Evolutionary conservation across 75 land plant species (phyloP), one percentile per base, ranked within the genome.

Genomic region (Sequoia sempervirens): DNA sequence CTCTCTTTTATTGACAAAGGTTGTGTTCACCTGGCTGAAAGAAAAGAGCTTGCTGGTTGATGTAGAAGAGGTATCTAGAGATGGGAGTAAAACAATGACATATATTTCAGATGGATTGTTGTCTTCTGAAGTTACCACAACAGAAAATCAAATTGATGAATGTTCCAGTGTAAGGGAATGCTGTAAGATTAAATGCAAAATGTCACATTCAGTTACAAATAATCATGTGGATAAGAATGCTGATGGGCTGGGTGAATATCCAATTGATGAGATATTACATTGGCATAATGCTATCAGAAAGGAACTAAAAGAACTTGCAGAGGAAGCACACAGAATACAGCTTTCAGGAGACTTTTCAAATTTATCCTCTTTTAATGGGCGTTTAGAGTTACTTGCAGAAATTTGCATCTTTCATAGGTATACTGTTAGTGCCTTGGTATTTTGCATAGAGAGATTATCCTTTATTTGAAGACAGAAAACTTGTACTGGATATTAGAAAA

Each of bases 341-440:
- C 80, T 86, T 82, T 83, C 90, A 76, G 90, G 90, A 80, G 89
- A 91, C 73, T 91, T 90, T 78, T 87, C 92, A 76, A 88, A 90
- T 84, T 84, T 94, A 83, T 84, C 89, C 28, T 69, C 84, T 23
- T 88, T 95, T 74, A 89, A 89, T 66, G 85, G 85, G 76, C 91
- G 94, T 74, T 83, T 96, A 81, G 88, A 94, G 50, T 94, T 94
- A 81, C 84, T 96, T 83, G 91, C 93, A 28, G 93, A 96, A 80
- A 91, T 96, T 26, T 94, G 93, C 83, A 90, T 89, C 23, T 96
- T 90, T 87, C 94, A 96, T 87, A 94, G 98, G 98, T 94, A 83
- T 68, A 61, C 34, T 85, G 78, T 84, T 56, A 23, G 75, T 54
- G 18, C 10, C 30, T 53, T 18, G n/a, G 68, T 58, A 81, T 53